These are phyloP conservation scores for Leptographium flavum DNA, from an alignment of 2,329 filamentous ascomycete genomes.

Conservation along the genomic window DNA sequence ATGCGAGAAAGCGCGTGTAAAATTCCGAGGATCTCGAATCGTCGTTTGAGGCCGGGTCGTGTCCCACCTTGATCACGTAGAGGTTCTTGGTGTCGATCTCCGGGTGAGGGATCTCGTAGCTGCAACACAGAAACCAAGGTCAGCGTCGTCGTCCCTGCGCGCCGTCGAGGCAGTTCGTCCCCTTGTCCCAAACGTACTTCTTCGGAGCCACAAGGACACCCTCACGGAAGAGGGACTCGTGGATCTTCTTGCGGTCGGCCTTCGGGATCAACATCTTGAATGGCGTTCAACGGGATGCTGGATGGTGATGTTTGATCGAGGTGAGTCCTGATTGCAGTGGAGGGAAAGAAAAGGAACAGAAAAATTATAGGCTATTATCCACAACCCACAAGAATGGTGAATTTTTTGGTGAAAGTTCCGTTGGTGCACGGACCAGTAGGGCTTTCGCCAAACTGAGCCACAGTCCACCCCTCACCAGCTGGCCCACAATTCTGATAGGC, in stretches of 20 bases:
- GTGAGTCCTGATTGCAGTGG: constrained; percentile 3
- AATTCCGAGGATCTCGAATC: not conserved
- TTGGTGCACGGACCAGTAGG: constrained; percentile 12
- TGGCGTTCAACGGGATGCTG: constrained; percentile 3
- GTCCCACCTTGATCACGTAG: constrained; percentile 71
- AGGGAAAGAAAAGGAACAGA: constrained; percentile 3
- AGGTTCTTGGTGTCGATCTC: constrained; percentile 99
- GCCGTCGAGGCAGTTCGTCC: not conserved
- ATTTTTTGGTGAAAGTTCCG: constrained; percentile 9
- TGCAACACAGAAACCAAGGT: constrained; percentile 7
- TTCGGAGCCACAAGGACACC: constrained; percentile 94
- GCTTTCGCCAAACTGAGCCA: constrained; percentile 6
- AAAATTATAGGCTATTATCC: constrained; percentile 7
- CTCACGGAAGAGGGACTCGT: constrained; percentile 89
- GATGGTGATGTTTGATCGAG: constrained; percentile 15
- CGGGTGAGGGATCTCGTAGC: constrained; percentile 43
- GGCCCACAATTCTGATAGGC: too few relatives aligned
- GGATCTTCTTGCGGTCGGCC: constrained; percentile 99
- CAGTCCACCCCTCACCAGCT: not conserved
- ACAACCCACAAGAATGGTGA: constrained; percentile 2
- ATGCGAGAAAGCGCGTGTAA: not conserved
- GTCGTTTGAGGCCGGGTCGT: not conserved
- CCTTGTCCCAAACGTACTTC: constrained; percentile 33
- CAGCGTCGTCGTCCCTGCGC: not conserved
- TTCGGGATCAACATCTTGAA: constrained; percentile 95